Conservation (phyloP, 805 yeast species). For the Barnettozyma vustinii region DNA sequence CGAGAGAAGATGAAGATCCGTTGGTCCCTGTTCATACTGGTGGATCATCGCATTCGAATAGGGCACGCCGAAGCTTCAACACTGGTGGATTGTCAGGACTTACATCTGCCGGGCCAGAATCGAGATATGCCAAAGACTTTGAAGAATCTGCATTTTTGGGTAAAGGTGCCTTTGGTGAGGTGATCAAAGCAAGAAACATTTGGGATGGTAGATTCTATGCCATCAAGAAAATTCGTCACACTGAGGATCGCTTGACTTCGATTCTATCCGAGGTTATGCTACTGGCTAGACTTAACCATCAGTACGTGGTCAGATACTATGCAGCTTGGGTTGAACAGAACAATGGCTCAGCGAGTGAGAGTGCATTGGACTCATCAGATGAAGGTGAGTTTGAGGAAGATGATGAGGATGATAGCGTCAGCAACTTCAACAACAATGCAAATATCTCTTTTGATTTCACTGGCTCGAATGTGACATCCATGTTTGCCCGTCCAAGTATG, state of each 20-base stretch:
- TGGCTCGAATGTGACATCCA: conserved; percentile 5
- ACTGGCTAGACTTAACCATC: conserved; percentile 87
- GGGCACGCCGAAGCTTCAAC: conserved; percentile 36
- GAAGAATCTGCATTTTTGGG: conserved; percentile 92
- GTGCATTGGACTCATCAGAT: conserved; percentile 25
- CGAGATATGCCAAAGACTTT: conserved; percentile 87
- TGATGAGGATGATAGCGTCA: not conserved
- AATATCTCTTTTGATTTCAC: conserved; percentile 7
- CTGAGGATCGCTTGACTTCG: conserved; percentile 70
- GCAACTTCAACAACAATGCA: conserved; percentile 7
- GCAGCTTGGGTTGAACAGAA: conserved; percentile 96
- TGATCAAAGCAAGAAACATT: conserved; percentile 90
- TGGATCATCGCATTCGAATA: conserved; percentile 17
- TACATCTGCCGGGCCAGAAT: conserved; percentile 28
- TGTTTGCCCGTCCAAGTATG: conserved; percentile 23
- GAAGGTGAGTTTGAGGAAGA: conserved; percentile 12
- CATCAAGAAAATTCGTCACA: conserved; percentile 82
- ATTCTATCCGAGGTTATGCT: conserved; percentile 89
- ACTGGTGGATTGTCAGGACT: conserved; percentile 31
- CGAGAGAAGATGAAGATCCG: conserved; percentile 13
- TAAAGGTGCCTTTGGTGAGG: conserved; percentile 96
- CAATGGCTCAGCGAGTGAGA: conserved; percentile 26
- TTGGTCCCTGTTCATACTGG: conserved; percentile 25
- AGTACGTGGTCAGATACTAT: conserved; percentile 91
- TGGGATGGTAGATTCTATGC: conserved; percentile 96